A percentile compares a stretch with the other conserved stretches of the same genome.
Conservation (phyloP, 2,329 filamentous ascomycete species). For the Colletotrichum australisinense region DNA sequence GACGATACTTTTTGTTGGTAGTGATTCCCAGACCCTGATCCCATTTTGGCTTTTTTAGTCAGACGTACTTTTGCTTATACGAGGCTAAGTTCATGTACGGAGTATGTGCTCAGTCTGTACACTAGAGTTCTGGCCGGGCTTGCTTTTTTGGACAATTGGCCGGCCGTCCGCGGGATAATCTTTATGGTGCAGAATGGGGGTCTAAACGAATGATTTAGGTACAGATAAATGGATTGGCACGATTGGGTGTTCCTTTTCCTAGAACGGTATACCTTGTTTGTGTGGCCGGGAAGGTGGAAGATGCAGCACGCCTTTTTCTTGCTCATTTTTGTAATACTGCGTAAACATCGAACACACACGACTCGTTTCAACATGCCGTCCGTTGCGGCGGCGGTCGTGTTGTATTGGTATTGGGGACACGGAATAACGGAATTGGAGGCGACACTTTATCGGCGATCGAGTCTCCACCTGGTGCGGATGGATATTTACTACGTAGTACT, state of each 20-base stretch:
- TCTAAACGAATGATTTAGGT: background rate
- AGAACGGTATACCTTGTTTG: background rate
- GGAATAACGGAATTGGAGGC: background rate
- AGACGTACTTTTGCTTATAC: background rate
- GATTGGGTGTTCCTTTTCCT: background rate
- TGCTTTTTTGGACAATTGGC: background rate
- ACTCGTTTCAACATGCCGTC: background rate
- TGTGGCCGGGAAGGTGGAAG: background rate
- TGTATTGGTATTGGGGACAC: background rate
- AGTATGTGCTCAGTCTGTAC: too few species aligned
- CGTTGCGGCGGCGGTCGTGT: background rate
- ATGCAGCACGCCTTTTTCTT: background rate
- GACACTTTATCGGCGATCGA: constrained; percentile 22
- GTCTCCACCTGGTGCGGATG: background rate
- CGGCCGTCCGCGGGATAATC: background rate
- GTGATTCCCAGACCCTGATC: background rate
- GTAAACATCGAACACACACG: background rate
- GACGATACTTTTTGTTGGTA: background rate
- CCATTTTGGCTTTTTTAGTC: background rate
- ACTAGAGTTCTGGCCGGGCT: background rate
- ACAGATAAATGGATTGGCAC: background rate
- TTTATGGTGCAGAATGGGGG: background rate
- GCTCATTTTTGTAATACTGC: background rate
- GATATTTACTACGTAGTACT: too few species aligned
- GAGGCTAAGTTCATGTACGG: background rate